A percentile compares a stretch with the other conserved stretches of the same genome.
Conservation (phyloP, 129 eudicot genomes). For the Centaurea solstitialis region DNA sequence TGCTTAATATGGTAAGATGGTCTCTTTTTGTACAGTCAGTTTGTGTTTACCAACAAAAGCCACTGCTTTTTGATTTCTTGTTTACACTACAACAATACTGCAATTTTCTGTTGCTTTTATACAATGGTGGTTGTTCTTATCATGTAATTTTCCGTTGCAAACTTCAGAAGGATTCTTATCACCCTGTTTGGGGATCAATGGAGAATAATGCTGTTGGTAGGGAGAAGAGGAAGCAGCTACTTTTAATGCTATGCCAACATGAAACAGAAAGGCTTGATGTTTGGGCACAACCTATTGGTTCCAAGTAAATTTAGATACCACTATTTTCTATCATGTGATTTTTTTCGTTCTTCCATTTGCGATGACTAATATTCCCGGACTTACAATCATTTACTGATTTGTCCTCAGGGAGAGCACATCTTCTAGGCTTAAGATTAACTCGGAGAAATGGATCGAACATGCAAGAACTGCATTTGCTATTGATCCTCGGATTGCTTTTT, state of each 20-base stretch:
- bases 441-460: constrained; percentile 90
- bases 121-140: constrained; percentile 17
- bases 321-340: constrained; percentile 1
- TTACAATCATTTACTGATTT: constrained; percentile 15
- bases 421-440: constrained; percentile 65
- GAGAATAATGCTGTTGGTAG: constrained; percentile 70
- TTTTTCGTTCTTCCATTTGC: neutral
- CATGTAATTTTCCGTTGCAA: constrained; percentile 15
- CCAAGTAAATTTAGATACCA: constrained; percentile 55
- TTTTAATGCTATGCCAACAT: constrained; percentile 91
- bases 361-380: constrained; percentile 7
- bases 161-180: constrained; percentile 72
- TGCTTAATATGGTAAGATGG: constrained; percentile 58
- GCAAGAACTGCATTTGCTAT: constrained; percentile 92
- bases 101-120: constrained; percentile 5
- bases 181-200: constrained; percentile 95
- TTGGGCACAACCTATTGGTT: constrained; percentile 89
- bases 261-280: constrained; percentile 98
- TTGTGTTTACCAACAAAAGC: neutral
- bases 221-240: constrained; percentile 88
- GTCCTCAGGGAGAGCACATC: constrained; percentile 59
- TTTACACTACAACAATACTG: constrained; percentile 3
- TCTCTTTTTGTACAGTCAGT: neutral
- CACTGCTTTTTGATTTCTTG: neutral
- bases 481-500: constrained; percentile 90